These are phyloP conservation scores for Yarrowia alimentaria DNA, from an alignment of 805 yeast genomes.

Conservation along the genomic window DNA sequence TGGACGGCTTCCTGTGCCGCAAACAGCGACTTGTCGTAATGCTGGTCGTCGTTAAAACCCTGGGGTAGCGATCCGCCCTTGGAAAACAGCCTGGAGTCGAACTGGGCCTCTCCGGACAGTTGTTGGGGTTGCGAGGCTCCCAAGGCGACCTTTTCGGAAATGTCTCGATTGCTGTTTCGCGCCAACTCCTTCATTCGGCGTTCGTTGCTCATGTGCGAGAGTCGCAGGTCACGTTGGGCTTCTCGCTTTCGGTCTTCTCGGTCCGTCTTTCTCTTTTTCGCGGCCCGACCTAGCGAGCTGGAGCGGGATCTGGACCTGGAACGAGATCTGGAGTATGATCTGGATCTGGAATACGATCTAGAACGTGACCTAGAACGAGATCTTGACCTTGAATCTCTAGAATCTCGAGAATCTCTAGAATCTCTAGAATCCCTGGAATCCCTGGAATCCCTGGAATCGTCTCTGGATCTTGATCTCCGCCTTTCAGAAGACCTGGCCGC, in stretches of 20 bases:
- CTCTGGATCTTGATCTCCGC: not conserved
- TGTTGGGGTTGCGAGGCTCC: slow-evolving; percentile 48
- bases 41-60: slow-evolving; percentile 45
- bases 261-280: slow-evolving; percentile 35
- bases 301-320: not conserved
- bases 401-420: not conserved
- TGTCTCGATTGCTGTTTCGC: slow-evolving; percentile 48
- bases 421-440: slow-evolving; percentile 1
- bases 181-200: slow-evolving; percentile 47
- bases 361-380: not conserved
- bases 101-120: slow-evolving; percentile 44
- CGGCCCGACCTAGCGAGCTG: not conserved
- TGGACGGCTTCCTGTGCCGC: slow-evolving; percentile 51
- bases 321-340: not conserved
- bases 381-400: not conserved
- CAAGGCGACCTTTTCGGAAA: slow-evolving; percentile 55
- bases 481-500: too few relatives aligned
- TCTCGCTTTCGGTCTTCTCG: slow-evolving; percentile 48
- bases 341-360: not conserved
- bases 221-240: slow-evolving; percentile 49
- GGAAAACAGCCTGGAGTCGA: slow-evolving; percentile 59
- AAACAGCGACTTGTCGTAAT: slow-evolving; percentile 61
- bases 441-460: not conserved
- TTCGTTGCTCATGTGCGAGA: slow-evolving; percentile 48
- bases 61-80: slow-evolving; percentile 29